These are phyloP conservation scores for Penicillium sp. DNA, from an alignment of 2,329 filamentous ascomycete genomes.

Conservation along the genomic window DNA sequence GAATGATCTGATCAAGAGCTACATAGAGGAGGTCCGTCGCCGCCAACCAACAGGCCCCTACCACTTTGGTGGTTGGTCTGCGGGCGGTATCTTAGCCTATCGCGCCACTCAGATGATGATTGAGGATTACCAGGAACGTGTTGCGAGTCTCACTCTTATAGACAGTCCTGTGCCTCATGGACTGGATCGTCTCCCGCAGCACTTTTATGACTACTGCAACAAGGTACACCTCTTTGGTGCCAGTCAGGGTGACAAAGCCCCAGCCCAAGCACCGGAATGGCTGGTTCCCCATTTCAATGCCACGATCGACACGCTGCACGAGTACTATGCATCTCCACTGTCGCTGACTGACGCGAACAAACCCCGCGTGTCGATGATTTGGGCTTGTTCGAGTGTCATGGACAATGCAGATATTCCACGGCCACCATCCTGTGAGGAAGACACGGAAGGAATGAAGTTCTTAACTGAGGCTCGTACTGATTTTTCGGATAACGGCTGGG, in stretches of 20 bases:
- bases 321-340: slow-evolving; percentile 12
- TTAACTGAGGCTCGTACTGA: background rate
- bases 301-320: slow-evolving; percentile 20
- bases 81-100: background rate
- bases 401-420: background rate
- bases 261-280: slow-evolving; percentile 10
- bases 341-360: background rate
- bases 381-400: background rate
- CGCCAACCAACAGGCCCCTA: background rate
- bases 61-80: background rate
- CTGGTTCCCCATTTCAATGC: slow-evolving; percentile 26
- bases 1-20: background rate
- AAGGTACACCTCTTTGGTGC: background rate
- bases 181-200: background rate
- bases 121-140: slow-evolving; percentile 42
- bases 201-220: slow-evolving; percentile 31
- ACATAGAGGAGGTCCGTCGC: background rate
- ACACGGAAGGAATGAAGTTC: background rate
- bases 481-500: background rate
- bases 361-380: background rate
- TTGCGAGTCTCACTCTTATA: slow-evolving; percentile 60
- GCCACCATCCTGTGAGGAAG: background rate
- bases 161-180: slow-evolving; percentile 53
- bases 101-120: background rate
- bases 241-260: background rate